Base-by-base conservation (phyloP, 2,329 filamentous ascomycete genomes). In the Penicillium vulpinum region DNA sequence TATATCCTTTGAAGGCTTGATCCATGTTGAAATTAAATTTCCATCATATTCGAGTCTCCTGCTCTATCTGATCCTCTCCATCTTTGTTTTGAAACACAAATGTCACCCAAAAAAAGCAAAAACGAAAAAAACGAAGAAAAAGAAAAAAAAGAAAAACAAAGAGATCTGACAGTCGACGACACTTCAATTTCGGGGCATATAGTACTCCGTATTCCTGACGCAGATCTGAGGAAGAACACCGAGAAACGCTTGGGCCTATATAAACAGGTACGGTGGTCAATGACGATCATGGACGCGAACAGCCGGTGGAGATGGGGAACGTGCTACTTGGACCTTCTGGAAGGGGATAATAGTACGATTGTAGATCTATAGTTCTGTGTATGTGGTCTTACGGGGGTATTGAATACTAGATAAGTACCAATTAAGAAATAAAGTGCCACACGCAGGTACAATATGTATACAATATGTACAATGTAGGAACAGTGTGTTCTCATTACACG, bases 201-300 rank as follows among this genome's bases (percentile, higher is more conserved):
- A n/a, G n/a, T n/a, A n/a, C n/a, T n/a, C n/a, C n/a, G n/a, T n/a
- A 40, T 45, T 52, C n/a, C 33, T 29, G 33, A 39, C 26, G 36
- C 41, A 46, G 35, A 56, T 56, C 54, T 51, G 21, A 46, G 46
- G 39, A 44, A 44, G 11, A 54, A 50, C n/a, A 24, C 40, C 50
- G 52, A 22, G 31, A 8, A 22, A 28, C 33, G 53, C 46, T 51
- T 51, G 31, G 46, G 13, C 46, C 22, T 33, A 33, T 13, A 43
- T 29, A 15, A 33, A 44, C 11, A 33, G 16, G n/a, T 31, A 28
- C 16, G 10, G 26, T 24, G 26, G 26, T 33, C 21, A 22, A 54
- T 50, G 48, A 56, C 22, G 48, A 56, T 45, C 46, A 33, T 36
- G 7, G 52, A 41, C 45, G 33, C 47, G 53, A 56, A 56, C 41